Percentiles rank a stretch among this genome's conserved stretches.
These are phyloP conservation scores for Atalantia buxifolia DNA, from an alignment of 345 rosid genomes.

Conservation along the genomic window DNA sequence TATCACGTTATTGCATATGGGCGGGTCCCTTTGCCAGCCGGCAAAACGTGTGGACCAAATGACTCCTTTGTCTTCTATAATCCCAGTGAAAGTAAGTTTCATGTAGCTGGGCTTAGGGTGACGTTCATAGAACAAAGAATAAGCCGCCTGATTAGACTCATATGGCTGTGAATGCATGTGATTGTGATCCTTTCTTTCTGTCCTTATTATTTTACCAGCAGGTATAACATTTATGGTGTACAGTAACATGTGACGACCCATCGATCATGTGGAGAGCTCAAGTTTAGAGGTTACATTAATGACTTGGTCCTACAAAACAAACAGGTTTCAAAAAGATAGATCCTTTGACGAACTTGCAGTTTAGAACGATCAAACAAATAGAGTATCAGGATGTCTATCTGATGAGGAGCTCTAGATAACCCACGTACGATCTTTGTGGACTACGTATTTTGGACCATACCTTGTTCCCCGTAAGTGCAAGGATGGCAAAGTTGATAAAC, in stretches of 20 bases:
- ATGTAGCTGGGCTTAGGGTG: neutral
- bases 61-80: neutral
- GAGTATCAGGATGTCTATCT: neutral
- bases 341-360: conserved; percentile 20
- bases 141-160: neutral
- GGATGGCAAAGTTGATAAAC: neutral
- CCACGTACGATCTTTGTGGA: conserved; percentile 1
- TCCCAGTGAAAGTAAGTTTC: neutral
- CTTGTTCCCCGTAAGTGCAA: neutral
- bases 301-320: neutral
- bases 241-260: conserved; percentile 4
- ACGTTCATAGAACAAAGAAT: neutral
- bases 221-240: neutral
- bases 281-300: neutral
- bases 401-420: neutral
- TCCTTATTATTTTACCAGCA: neutral
- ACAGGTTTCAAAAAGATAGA: conserved; percentile 10
- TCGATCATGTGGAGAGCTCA: conserved; percentile 7
- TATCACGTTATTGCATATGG: neutral
- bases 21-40: conserved; percentile 32
- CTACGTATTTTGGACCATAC: conserved; percentile 24
- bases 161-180: neutral
- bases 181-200: neutral
- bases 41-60: conserved; percentile 36
- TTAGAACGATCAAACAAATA: neutral